Conservation (phyloP, 2,329 filamentous ascomycete genomes). For the Metarhizium brunneum region DNA sequence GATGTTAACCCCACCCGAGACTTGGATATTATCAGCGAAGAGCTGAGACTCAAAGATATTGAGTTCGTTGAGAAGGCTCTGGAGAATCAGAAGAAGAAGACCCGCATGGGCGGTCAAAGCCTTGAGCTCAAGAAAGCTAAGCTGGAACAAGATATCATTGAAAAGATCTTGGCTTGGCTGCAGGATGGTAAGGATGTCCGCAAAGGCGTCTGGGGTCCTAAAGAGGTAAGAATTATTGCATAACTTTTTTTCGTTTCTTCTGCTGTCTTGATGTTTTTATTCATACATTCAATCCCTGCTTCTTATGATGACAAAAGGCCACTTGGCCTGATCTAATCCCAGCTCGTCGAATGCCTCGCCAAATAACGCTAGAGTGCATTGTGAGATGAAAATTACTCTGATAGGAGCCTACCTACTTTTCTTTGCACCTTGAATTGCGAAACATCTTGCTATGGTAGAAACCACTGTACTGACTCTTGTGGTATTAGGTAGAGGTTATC, state of each 20-base stretch:
- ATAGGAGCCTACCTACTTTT: constrained; percentile 25
- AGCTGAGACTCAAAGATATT: constrained; percentile 95
- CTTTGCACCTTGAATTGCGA: constrained; percentile 5
- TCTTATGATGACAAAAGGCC: constrained; percentile 98
- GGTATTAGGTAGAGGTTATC: constrained; percentile 78
- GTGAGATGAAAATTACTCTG: constrained; percentile 83
- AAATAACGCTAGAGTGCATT: constrained; percentile 64
- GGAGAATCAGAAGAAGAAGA: constrained; percentile 89
- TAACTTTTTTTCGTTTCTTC: constrained; percentile 12
- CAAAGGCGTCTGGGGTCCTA: constrained; percentile 79
- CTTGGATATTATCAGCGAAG: constrained; percentile 92
- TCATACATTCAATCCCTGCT: constrained; percentile 7
- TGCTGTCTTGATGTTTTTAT: background rate
- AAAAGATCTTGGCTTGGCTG: constrained; percentile 76
- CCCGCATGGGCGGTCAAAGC: constrained; percentile 84
- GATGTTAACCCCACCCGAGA: constrained; percentile 94
- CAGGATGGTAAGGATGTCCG: constrained; percentile 88
- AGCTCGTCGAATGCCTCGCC: constrained; percentile 96
- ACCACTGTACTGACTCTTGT: constrained; percentile 12
- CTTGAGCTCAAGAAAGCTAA: constrained; percentile 97
- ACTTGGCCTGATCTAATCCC: constrained; percentile 90
- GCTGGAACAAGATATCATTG: constrained; percentile 87
- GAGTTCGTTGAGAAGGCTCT: constrained; percentile 96
- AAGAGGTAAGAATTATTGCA: constrained; percentile 66
- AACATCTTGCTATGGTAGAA: constrained; percentile 3